These are phyloP conservation scores for Xylaria sp. DNA, from an alignment of 2,329 filamentous ascomycete genomes.

Conservation along the genomic window DNA sequence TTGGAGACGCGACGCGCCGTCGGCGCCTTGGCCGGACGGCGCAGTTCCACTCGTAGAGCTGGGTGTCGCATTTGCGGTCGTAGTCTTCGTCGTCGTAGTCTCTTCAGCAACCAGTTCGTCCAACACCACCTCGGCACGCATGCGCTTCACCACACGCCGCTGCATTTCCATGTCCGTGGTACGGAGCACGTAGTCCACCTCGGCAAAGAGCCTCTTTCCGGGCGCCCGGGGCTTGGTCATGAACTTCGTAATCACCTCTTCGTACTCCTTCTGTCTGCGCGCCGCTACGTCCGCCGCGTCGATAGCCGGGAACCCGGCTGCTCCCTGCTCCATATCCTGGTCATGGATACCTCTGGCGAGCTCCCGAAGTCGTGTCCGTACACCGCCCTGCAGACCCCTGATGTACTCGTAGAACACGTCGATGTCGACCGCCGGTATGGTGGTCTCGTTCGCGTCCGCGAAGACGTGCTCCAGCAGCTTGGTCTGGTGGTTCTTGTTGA, in stretches of 20 bases:
- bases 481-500: conserved; percentile 90
- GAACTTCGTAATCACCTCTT: conserved; percentile 49
- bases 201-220: conserved; percentile 47
- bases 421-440: conserved; percentile 65
- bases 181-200: conserved; percentile 47
- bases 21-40: conserved; percentile 12
- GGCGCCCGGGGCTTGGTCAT: conserved; percentile 31
- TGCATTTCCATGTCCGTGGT: conserved; percentile 49
- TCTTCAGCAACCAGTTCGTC: conserved; percentile 41
- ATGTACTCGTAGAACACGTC: conserved; percentile 71
- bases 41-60: conserved; percentile 23
- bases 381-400: conserved; percentile 68
- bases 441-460: conserved; percentile 51
- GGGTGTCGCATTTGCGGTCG: conserved; percentile 21
- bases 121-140: conserved; percentile 55
- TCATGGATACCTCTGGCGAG: conserved; percentile 58
- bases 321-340: conserved; percentile 48
- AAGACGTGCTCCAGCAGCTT: conserved; percentile 79
- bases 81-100: conserved; percentile 19
- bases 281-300: conserved; percentile 38
- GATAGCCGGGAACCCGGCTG: conserved; percentile 44
- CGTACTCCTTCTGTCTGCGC: conserved; percentile 51
- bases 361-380: conserved; percentile 62
- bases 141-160: conserved; percentile 54
- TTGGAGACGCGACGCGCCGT: conserved; percentile 38